Conservation (phyloP, 148 eudicot genomes). For the Chenopodium album region DNA sequence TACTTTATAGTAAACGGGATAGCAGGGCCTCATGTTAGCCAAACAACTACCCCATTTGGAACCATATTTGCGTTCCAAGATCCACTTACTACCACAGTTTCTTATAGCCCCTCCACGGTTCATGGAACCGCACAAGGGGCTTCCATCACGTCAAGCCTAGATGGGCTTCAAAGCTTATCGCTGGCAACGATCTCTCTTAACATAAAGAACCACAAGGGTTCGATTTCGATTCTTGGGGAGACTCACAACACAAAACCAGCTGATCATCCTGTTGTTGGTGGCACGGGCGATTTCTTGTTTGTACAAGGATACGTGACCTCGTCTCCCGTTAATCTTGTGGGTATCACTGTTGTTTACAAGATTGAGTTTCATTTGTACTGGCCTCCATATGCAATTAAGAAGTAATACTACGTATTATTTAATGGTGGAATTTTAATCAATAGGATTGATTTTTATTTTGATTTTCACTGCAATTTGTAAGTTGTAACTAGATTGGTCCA, state of each 20-base stretch:
- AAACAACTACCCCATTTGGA: slow-evolving; percentile 27
- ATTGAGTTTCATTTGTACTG: slow-evolving; percentile 48
- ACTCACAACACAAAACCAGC: slow-evolving; percentile 33
- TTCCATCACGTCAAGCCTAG: slow-evolving; percentile 38
- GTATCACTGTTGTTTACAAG: slow-evolving; percentile 36
- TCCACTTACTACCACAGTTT: slow-evolving; percentile 10
- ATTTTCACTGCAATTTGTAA: too few species aligned
- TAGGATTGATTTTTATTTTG: too few species aligned
- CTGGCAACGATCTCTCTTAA: slow-evolving; percentile 34
- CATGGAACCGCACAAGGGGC: slow-evolving; percentile 31
- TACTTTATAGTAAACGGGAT: slow-evolving; percentile 16
- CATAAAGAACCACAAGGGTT: slow-evolving; percentile 33
- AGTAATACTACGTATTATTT: not conserved
- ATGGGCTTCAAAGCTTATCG: slow-evolving; percentile 38
- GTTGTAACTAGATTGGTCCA: too few species aligned
- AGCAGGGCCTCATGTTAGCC: slow-evolving; percentile 10
- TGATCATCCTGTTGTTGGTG: slow-evolving; percentile 47
- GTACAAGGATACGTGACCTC: slow-evolving; percentile 52
- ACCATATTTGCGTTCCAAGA: slow-evolving; percentile 13
- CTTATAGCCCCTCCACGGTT: slow-evolving; percentile 1
- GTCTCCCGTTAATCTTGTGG: slow-evolving; percentile 32
- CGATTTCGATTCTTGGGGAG: slow-evolving; percentile 44
- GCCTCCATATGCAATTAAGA: slow-evolving; percentile 44
- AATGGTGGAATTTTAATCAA: not conserved
- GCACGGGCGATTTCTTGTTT: slow-evolving; percentile 53